These are phyloP conservation scores for Leccinum disarticulatum DNA, from an alignment of 768 basidiomycete species.

Conservation along the genomic window DNA sequence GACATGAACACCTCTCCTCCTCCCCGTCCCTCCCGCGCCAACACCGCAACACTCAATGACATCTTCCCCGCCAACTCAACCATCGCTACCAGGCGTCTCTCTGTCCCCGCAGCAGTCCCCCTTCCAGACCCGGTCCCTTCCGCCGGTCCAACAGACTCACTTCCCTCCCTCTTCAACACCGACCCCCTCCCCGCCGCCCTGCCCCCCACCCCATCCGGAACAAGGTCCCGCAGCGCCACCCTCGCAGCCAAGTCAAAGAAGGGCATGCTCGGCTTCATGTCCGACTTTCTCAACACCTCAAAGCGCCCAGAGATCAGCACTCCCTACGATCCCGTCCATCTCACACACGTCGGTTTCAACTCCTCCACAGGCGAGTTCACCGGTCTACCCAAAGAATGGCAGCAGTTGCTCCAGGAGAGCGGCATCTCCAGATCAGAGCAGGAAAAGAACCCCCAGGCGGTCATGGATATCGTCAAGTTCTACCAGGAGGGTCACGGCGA, in stretches of 20 bases:
- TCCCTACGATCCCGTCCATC: slow-evolving; percentile 97
- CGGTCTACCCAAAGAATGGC: slow-evolving; percentile 98
- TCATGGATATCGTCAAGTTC: slow-evolving; percentile 98
- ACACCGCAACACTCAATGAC: slow-evolving; percentile 80
- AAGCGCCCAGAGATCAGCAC: slow-evolving; percentile 93
- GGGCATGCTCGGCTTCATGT: slow-evolving; percentile 62
- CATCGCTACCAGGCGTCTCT: slow-evolving; percentile 50
- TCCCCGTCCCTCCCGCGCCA: slow-evolving; percentile 79
- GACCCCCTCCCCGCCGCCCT: slow-evolving; percentile 9
- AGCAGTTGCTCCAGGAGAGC: slow-evolving; percentile 91
- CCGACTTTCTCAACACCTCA: slow-evolving; percentile 72
- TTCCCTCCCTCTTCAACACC: slow-evolving; percentile 21
- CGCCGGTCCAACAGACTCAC: slow-evolving; percentile 24
- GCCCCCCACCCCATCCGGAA: slow-evolving; percentile 20
- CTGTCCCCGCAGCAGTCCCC: slow-evolving; percentile 40
- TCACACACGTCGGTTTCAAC: slow-evolving; percentile 99
- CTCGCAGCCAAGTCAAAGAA: slow-evolving; percentile 49
- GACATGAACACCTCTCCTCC: slow-evolving; percentile 50
- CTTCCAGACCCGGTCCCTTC: slow-evolving; percentile 20
- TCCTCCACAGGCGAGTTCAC: slow-evolving; percentile 98
- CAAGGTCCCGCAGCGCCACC: slow-evolving; percentile 45
- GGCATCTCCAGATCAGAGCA: slow-evolving; percentile 94
- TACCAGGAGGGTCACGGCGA: slow-evolving; percentile 87
- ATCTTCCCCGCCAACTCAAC: slow-evolving; percentile 51
- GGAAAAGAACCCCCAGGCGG: slow-evolving; percentile 96